Conservation (phyloP, 352 stramenopile genomes). For the Phytopythium oedochilum region DNA sequence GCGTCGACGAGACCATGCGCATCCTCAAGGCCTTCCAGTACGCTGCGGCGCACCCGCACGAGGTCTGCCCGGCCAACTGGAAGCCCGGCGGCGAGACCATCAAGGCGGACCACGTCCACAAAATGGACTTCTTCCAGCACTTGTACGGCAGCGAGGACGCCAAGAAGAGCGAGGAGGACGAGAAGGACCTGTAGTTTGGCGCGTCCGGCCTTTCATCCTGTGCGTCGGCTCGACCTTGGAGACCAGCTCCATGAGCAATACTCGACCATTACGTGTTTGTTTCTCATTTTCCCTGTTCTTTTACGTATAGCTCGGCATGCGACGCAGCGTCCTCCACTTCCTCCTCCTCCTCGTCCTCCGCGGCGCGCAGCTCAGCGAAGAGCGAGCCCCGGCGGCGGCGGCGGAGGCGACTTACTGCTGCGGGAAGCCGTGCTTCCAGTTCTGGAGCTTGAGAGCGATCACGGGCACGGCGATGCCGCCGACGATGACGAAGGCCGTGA, state of each 20-base stretch:
- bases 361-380: not conserved
- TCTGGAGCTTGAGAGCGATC: conserved; percentile 74
- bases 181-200: too few species aligned
- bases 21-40: conserved; percentile 88
- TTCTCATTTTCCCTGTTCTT: conserved; percentile 4
- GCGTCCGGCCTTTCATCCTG: too few species aligned
- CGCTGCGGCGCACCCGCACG: conserved; percentile 56
- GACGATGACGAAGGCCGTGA: conserved; percentile 56
- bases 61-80: conserved; percentile 87
- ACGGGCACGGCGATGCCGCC: conserved; percentile 64
- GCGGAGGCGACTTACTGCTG: conserved; percentile 47
- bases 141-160: conserved; percentile 56
- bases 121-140: conserved; percentile 84
- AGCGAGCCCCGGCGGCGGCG: not conserved
- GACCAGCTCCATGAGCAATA: not conserved
- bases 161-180: conserved; percentile 55
- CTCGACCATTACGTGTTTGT: conserved; percentile 5
- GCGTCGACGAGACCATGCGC: conserved; percentile 76
- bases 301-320: not conserved
- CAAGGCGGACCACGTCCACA: conserved; percentile 79
- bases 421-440: conserved; percentile 88
- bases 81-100: conserved; percentile 80
- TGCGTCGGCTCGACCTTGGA: too few species aligned
- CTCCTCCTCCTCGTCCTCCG: too few species aligned
- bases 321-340: not conserved